Evolutionary conservation across 2,329 filamentous ascomycete species (phyloP).

Genomic region (Ramularia endophylla): DNA sequence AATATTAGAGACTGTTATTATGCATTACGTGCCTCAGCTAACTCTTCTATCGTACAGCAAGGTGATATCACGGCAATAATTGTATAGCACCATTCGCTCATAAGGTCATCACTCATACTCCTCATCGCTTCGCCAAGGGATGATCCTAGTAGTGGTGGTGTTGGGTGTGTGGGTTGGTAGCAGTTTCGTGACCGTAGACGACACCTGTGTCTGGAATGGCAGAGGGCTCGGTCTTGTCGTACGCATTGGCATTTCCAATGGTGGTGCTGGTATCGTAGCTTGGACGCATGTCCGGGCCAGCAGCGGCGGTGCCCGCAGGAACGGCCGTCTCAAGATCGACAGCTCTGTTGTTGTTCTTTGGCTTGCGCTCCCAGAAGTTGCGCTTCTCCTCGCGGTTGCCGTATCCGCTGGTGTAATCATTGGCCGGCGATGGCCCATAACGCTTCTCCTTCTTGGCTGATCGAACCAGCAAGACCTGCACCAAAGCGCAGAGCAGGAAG

Average conservation of each 20-base stretch:
- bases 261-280: constrained; percentile 47
- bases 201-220: too few relatives aligned
- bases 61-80: too few relatives aligned
- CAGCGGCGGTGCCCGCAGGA: constrained; percentile 25
- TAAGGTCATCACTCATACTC: too few relatives aligned
- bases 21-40: too few relatives aligned
- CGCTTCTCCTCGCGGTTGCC: constrained; percentile 31
- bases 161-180: too few relatives aligned
- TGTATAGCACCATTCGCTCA: too few relatives aligned
- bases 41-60: too few relatives aligned
- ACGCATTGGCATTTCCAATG: constrained; percentile 29
- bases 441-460: constrained; percentile 66
- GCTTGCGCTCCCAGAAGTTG: constrained; percentile 29
- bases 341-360: constrained; percentile 25
- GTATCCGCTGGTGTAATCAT: constrained; percentile 61
- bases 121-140: too few relatives aligned
- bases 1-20: too few relatives aligned
- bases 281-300: constrained; percentile 35
- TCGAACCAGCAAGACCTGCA: constrained; percentile 62
- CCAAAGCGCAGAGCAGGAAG: constrained; percentile 65
- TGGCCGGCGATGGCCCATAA: constrained; percentile 59
- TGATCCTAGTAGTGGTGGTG: too few relatives aligned
- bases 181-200: too few relatives aligned
- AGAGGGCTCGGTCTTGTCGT: constrained; percentile 23
- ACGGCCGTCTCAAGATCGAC: constrained; percentile 40